These are phyloP conservation scores for Aspergillus sp. DNA, from an alignment of 2,329 filamentous ascomycete genomes.

Conservation along the genomic window DNA sequence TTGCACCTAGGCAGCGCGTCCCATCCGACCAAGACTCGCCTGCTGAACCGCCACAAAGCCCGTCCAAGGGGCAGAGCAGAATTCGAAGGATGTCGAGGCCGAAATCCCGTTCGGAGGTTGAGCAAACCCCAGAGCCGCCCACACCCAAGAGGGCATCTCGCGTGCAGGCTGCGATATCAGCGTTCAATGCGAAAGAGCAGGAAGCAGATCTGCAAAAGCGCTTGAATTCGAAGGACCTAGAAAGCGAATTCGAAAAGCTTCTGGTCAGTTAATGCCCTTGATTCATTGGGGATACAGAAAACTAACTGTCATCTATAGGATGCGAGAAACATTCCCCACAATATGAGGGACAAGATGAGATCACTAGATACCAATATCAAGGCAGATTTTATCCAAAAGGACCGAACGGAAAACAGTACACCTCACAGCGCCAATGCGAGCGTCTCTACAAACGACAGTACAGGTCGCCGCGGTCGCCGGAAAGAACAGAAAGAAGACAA, in stretches of 20 bases:
- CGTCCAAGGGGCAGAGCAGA: slow-evolving; percentile 13
- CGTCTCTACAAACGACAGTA: slow-evolving; percentile 18
- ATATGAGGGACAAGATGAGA: slow-evolving; percentile 92
- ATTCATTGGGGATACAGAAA: neutral
- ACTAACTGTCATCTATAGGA: slow-evolving; percentile 52
- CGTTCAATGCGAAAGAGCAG: slow-evolving; percentile 53
- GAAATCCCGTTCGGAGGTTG: slow-evolving; percentile 25
- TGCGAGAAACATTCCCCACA: slow-evolving; percentile 85
- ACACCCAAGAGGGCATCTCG: slow-evolving; percentile 47
- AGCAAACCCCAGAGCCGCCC: slow-evolving; percentile 22
- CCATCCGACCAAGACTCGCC: slow-evolving; percentile 18
- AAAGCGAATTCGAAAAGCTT: slow-evolving; percentile 59
- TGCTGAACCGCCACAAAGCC: slow-evolving; percentile 8
- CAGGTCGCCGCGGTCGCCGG: slow-evolving; percentile 35
- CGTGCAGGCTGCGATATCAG: slow-evolving; percentile 62
- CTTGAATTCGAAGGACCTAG: slow-evolving; percentile 51
- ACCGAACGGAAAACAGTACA: slow-evolving; percentile 64
- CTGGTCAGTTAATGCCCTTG: slow-evolving; percentile 44
- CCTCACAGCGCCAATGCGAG: slow-evolving; percentile 40
- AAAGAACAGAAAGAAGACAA: slow-evolving; percentile 37
- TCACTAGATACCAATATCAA: slow-evolving; percentile 86
- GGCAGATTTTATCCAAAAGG: slow-evolving; percentile 88
- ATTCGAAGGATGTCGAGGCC: slow-evolving; percentile 27
- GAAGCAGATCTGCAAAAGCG: slow-evolving; percentile 41
- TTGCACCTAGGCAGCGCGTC: slow-evolving; percentile 22